A percentile compares a stretch with the other conserved stretches of the same genome.
These are phyloP conservation scores for Rhizophagus sp. DNA, from an alignment of 192 early-diverging fungal species.

Conservation along the genomic window DNA sequence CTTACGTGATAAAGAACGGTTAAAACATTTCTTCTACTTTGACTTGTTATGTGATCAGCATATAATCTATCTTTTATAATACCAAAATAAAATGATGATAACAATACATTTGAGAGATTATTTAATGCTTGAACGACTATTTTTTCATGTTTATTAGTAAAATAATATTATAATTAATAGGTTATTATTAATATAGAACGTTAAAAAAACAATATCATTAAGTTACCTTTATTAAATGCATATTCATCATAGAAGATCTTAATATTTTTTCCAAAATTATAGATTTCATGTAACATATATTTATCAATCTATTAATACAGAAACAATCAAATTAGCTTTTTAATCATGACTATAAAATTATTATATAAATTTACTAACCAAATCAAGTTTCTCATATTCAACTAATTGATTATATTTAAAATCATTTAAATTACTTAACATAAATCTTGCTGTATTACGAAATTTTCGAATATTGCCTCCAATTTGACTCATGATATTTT, in stretches of 20 bases:
- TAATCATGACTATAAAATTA: not conserved
- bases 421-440: conserved; percentile 73
- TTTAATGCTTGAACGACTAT: conserved; percentile 63
- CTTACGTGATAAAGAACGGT: conserved; percentile 63
- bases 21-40: conserved; percentile 61
- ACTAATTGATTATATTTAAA: conserved; percentile 48
- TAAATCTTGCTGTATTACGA: conserved; percentile 72
- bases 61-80: conserved; percentile 83
- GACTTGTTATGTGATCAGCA: conserved; percentile 45
- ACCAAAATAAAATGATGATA: conserved; percentile 82
- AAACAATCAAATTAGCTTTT: not conserved
- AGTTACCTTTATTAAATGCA: conserved; percentile 62
- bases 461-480: conserved; percentile 72
- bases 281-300: conserved; percentile 69
- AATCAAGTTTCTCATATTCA: conserved; percentile 52
- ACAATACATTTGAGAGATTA: conserved; percentile 62
- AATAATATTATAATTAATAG: too few relatives aligned
- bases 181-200: not conserved
- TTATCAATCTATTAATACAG: conserved; percentile 45
- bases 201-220: not conserved
- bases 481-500: conserved; percentile 58
- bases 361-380: conserved; percentile 26
- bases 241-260: conserved; percentile 60
- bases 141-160: too few relatives aligned
- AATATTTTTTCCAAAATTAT: conserved; percentile 56